Evolutionary conservation across 805 yeast genomes (phyloP).

Genomic region (Sungouiella thailandica): DNA sequence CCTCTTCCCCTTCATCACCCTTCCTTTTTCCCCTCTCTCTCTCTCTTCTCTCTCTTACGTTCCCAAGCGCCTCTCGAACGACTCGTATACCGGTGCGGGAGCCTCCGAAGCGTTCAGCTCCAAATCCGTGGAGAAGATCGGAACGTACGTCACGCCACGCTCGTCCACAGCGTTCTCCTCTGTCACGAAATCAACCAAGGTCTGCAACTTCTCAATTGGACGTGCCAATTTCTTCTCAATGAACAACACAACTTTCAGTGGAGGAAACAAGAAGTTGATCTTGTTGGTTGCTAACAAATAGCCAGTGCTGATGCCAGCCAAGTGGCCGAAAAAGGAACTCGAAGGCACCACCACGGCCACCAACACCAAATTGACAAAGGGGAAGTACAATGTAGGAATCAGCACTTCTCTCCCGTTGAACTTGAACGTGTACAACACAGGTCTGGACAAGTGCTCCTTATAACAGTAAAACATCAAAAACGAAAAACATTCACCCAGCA

Average conservation of each 20-base stretch:
- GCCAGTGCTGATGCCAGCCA: slow-evolving; percentile 64
- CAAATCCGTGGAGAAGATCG: slow-evolving; percentile 22
- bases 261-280: slow-evolving; percentile 58
- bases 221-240: slow-evolving; percentile 54
- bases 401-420: slow-evolving; percentile 32
- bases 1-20: no score
- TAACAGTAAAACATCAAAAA: slow-evolving; percentile 59
- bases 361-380: slow-evolving; percentile 46
- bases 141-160: slow-evolving; percentile 31
- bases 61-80: slow-evolving; percentile 14
- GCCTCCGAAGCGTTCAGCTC: slow-evolving; percentile 10
- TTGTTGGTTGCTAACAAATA: slow-evolving; percentile 55
- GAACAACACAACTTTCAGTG: slow-evolving; percentile 55
- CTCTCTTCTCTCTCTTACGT: not conserved
- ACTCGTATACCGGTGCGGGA: slow-evolving; percentile 5
- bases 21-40: no score
- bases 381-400: slow-evolving; percentile 58
- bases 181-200: slow-evolving; percentile 48
- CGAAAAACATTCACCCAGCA: slow-evolving; percentile 72
- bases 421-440: slow-evolving; percentile 31
- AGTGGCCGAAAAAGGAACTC: slow-evolving; percentile 71
- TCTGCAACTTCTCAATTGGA: slow-evolving; percentile 51
- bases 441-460: slow-evolving; percentile 33
- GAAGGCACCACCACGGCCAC: slow-evolving; percentile 54
- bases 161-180: slow-evolving; percentile 55